A percentile compares a stretch with the other conserved stretches of the same genome.
Conservation (phyloP, 1,284 basidiomycete genomes). For the Cutaneotrichosporon daszewskae region DNA sequence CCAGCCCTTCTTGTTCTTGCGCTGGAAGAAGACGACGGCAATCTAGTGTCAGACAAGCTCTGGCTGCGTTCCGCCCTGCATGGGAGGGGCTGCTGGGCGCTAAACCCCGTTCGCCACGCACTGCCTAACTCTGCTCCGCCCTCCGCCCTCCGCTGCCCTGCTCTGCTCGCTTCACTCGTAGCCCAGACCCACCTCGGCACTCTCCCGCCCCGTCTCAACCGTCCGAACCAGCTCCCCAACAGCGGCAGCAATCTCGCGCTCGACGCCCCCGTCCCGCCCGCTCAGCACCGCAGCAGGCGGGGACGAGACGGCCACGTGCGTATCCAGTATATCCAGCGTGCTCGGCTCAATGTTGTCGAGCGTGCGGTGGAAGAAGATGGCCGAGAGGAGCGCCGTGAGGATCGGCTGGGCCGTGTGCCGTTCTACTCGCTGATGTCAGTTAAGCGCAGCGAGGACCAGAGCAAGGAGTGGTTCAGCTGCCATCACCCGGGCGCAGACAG, state of each 20-base stretch:
- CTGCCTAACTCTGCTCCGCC: too few species aligned
- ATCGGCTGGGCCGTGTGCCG: conserved; percentile 24
- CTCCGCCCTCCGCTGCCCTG: too few species aligned
- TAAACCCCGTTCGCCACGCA: too few species aligned
- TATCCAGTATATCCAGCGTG: conserved; percentile 35
- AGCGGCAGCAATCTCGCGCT: conserved; percentile 27
- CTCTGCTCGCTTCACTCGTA: background rate
- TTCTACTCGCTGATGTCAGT: conserved; percentile 20
- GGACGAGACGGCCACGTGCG: conserved; percentile 27
- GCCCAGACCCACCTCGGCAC: conserved; percentile 23
- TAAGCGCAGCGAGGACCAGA: background rate
- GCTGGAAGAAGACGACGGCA: conserved; percentile 42
- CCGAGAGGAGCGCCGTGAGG: conserved; percentile 29
- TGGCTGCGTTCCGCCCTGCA: background rate
- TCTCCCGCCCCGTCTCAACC: conserved; percentile 22
- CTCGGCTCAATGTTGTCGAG: conserved; percentile 36
- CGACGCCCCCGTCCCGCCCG: conserved; percentile 14
- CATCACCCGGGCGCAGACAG: background rate
- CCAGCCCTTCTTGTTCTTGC: conserved; percentile 41
- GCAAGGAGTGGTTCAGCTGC: too few species aligned
- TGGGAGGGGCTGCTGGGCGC: too few species aligned
- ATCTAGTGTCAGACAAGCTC: conserved; percentile 22
- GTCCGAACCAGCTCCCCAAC: conserved; percentile 30
- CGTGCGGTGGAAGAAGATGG: conserved; percentile 41
- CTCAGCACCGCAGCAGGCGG: background rate